Conservation (phyloP, 345 rosid species). For the Kernera saxatilis region DNA sequence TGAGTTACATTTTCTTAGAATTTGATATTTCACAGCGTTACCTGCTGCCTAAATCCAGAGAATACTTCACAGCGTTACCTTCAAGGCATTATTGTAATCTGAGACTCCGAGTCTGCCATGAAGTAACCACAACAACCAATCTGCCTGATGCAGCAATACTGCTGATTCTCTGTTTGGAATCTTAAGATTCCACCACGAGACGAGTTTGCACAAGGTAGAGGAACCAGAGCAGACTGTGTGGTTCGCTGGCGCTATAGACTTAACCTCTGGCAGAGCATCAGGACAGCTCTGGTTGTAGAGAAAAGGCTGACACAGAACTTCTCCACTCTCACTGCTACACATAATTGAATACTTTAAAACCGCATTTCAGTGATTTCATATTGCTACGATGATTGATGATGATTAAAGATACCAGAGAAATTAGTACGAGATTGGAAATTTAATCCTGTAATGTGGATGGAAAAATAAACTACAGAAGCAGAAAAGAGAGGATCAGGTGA, state of each 20-base stretch:
- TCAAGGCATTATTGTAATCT: slow-evolving; percentile 87
- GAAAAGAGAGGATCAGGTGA: background rate
- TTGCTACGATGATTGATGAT: background rate
- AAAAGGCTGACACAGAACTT: slow-evolving; percentile 59
- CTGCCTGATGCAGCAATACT: slow-evolving; percentile 78
- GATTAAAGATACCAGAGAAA: background rate
- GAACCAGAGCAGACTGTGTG: slow-evolving; percentile 90
- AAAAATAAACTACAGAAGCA: background rate
- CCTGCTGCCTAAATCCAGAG: no score
- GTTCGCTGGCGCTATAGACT: slow-evolving; percentile 77
- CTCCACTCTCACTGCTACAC: slow-evolving; percentile 55
- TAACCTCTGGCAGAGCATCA: slow-evolving; percentile 64
- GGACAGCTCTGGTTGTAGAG: slow-evolving; percentile 81
- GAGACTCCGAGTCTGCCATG: slow-evolving; percentile 89
- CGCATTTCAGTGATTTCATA: background rate
- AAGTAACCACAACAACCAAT: slow-evolving; percentile 94
- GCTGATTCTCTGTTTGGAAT: slow-evolving; percentile 46
- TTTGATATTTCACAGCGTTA: background rate
- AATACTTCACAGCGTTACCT: slow-evolving; percentile 35
- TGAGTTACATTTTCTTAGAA: background rate
- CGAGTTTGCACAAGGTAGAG: slow-evolving; percentile 88
- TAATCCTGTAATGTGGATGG: background rate
- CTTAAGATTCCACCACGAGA: slow-evolving; percentile 73
- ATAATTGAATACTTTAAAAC: background rate
- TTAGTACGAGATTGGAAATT: background rate